Evolutionary conservation across 345 rosid genomes (phyloP).

Genomic region (Fremontodendron californicum): DNA sequence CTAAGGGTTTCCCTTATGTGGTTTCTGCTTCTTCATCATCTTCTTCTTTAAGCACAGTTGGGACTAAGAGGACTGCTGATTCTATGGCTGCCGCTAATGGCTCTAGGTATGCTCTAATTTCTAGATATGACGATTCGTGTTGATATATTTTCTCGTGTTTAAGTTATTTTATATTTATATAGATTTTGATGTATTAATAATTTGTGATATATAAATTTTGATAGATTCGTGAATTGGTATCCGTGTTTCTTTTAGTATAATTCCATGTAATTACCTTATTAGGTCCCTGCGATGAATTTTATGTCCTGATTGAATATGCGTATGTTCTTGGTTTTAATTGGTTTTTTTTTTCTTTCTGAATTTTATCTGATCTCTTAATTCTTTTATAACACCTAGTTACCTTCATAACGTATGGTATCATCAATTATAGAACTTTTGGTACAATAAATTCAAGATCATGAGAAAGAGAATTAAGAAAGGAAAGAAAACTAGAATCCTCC

Average conservation of each 20-base stretch:
- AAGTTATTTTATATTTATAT: too few relatives aligned
- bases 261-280: neutral
- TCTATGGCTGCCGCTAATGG: constrained; percentile 45
- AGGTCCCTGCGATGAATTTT: neutral
- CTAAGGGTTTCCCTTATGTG: constrained; percentile 44
- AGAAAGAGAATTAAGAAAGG: neutral
- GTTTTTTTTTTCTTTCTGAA: neutral
- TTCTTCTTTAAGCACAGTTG: constrained; percentile 46
- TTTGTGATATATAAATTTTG: too few relatives aligned
- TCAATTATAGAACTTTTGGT: neutral
- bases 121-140: too few relatives aligned
- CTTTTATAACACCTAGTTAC: neutral
- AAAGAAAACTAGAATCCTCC: neutral
- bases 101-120: constrained; percentile 39
- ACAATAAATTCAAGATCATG: constrained; percentile 1
- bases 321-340: neutral
- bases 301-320: neutral
- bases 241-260: too few relatives aligned
- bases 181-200: too few relatives aligned
- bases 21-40: constrained; percentile 40
- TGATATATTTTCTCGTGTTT: too few relatives aligned
- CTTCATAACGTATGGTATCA: neutral
- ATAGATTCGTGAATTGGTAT: too few relatives aligned
- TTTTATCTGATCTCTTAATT: neutral
- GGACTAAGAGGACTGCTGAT: constrained; percentile 70